Percentiles rank a stretch among this genome's conserved stretches.
Evolutionary conservation across 305 asterid genomes (phyloP).

Genomic region (Petunia hybrid): DNA sequence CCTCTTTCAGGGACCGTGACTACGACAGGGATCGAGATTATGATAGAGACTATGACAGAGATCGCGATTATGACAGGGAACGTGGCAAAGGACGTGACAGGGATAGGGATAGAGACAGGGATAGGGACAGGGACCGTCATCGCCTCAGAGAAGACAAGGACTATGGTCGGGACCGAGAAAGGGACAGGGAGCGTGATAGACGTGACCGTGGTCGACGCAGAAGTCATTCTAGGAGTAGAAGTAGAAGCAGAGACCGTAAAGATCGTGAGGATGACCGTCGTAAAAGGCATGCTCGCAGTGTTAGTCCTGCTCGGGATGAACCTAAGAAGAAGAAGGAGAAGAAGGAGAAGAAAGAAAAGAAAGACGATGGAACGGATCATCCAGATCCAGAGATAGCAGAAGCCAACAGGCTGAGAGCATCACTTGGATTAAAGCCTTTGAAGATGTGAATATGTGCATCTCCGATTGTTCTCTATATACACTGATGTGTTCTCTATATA

Average conservation of each 20-base stretch:
- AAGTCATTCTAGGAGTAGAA: conserved; percentile 85
- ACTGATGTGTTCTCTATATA: background rate
- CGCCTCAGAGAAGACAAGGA: conserved; percentile 74
- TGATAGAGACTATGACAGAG: conserved; percentile 58
- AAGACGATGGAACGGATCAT: conserved; percentile 95
- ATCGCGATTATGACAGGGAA: conserved; percentile 67
- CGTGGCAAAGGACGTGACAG: conserved; percentile 64
- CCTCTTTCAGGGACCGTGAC: conserved; percentile 65
- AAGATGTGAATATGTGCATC: conserved; percentile 38
- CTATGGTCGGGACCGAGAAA: conserved; percentile 59
- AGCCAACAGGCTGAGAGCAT: conserved; percentile 75
- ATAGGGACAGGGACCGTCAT: conserved; percentile 63
- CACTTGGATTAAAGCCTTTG: conserved; percentile 90
- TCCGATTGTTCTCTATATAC: background rate
- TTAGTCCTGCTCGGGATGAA: conserved; percentile 69
- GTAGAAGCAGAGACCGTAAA: conserved; percentile 82
- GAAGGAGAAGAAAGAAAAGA: conserved; percentile 79
- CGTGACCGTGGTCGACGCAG: conserved; percentile 72
- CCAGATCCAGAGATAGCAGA: conserved; percentile 99
- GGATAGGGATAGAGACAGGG: conserved; percentile 55
- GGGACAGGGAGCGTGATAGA: conserved; percentile 67
- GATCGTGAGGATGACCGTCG: conserved; percentile 78
- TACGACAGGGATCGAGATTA: conserved; percentile 68
- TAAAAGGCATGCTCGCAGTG: conserved; percentile 64
- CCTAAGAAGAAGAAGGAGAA: conserved; percentile 79